phyloP scores from a whole-genome alignment of 2,329 filamentous ascomycete genomes.

The Aureobasidium sp. region DNA sequence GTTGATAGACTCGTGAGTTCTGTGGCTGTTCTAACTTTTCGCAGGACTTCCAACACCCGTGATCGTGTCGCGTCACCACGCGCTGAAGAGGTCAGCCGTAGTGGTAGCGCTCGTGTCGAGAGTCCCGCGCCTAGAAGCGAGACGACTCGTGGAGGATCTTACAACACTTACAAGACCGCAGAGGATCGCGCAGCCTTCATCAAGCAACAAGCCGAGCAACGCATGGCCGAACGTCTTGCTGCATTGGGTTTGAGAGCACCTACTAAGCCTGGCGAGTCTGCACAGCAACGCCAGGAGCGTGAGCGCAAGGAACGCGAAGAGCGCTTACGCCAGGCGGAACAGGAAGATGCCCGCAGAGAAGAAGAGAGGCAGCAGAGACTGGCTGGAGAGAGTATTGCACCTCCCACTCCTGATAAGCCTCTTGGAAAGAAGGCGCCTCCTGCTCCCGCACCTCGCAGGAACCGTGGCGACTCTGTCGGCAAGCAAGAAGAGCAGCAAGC shows the following conservation, averaged over 20 bases:
- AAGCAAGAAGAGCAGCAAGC: slow-evolving; percentile 45
- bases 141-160: slow-evolving; percentile 37
- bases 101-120: slow-evolving; percentile 26
- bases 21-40: not conserved
- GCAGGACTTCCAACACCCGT: slow-evolving; percentile 10
- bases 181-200: slow-evolving; percentile 94
- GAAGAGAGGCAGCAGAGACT: slow-evolving; percentile 77
- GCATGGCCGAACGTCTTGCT: slow-evolving; percentile 92
- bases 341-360: slow-evolving; percentile 85
- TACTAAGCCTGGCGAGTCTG: slow-evolving; percentile 65
- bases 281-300: slow-evolving; percentile 78
- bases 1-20: slow-evolving; percentile 18
- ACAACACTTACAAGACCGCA: slow-evolving; percentile 78
- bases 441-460: slow-evolving; percentile 64
- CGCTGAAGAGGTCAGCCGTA: slow-evolving; percentile 25
- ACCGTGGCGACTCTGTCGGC: slow-evolving; percentile 47
- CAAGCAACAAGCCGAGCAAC: slow-evolving; percentile 91
- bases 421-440: slow-evolving; percentile 49
- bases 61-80: slow-evolving; percentile 11
- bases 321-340: slow-evolving; percentile 81
- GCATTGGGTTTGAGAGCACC: slow-evolving; percentile 85
- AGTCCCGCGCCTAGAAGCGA: slow-evolving; percentile 22
- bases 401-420: slow-evolving; percentile 46
- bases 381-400: slow-evolving; percentile 64
- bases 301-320: slow-evolving; percentile 83